Evolutionary conservation across 129 eudicot genomes (phyloP).

Genomic region (Centrapalus pauciflorus): DNA sequence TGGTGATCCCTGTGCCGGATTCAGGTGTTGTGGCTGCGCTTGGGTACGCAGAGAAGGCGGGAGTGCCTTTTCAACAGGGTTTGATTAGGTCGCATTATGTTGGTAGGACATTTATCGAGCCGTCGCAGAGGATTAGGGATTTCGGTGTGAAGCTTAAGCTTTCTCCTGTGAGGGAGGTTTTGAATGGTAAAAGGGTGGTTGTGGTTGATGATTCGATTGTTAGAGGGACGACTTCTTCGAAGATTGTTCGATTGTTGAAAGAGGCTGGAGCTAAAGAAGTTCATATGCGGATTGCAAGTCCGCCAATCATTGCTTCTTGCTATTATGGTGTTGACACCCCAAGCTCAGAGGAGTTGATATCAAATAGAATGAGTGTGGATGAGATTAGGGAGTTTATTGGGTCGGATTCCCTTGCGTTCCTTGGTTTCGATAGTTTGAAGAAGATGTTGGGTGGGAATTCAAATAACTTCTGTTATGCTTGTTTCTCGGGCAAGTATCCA

Average conservation of each 20-base stretch:
- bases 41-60: slow-evolving; percentile 69
- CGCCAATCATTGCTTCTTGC: slow-evolving; percentile 69
- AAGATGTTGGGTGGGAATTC: slow-evolving; percentile 45
- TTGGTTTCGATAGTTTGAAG: slow-evolving; percentile 49
- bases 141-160: slow-evolving; percentile 76
- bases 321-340: slow-evolving; percentile 84
- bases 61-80: slow-evolving; percentile 69
- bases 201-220: slow-evolving; percentile 84
- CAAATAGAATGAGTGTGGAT: slow-evolving; percentile 66
- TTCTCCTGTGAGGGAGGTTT: slow-evolving; percentile 61
- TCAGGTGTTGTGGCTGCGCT: slow-evolving; percentile 83
- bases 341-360: slow-evolving; percentile 66
- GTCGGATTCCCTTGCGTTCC: slow-evolving; percentile 63
- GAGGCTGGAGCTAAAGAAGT: slow-evolving; percentile 83
- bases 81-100: slow-evolving; percentile 74
- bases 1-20: slow-evolving; percentile 81
- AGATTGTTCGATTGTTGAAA: slow-evolving; percentile 58
- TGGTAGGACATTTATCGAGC: slow-evolving; percentile 79
- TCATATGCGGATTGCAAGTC: slow-evolving; percentile 80
- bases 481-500: slow-evolving; percentile 66
- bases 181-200: slow-evolving; percentile 74
- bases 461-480: slow-evolving; percentile 53
- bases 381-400: slow-evolving; percentile 60
- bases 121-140: slow-evolving; percentile 67
- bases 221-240: slow-evolving; percentile 71